These are phyloP conservation scores for Bidens hawaiensis DNA, from an alignment of 140 eudicot genomes.

Conservation along the genomic window DNA sequence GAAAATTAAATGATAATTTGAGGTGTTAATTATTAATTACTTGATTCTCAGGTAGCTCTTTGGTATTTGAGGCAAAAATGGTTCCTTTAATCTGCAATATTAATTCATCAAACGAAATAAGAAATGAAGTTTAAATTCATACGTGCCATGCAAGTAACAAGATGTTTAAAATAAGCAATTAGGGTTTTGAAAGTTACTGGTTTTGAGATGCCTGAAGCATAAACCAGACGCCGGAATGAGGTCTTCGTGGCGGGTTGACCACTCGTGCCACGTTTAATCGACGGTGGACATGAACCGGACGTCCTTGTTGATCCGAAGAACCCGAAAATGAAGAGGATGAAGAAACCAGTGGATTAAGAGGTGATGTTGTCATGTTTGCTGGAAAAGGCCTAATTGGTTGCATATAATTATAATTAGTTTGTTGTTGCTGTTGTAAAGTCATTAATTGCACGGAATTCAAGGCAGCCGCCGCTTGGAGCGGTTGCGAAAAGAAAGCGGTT, in stretches of 20 bases:
- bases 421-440: constrained; percentile 21
- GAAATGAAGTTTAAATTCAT: neutral
- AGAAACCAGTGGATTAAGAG: constrained; percentile 18
- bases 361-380: constrained; percentile 16
- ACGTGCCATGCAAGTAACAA: constrained; percentile 12
- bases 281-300: constrained; percentile 30
- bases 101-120: neutral
- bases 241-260: constrained; percentile 76
- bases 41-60: constrained; percentile 82
- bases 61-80: constrained; percentile 82
- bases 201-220: constrained; percentile 61
- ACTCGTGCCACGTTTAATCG: constrained; percentile 39
- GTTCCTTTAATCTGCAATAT: constrained; percentile 75
- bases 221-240: constrained; percentile 85
- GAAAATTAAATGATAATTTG: neutral
- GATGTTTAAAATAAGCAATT: neutral
- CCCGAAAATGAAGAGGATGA: constrained; percentile 30
- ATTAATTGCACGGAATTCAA: constrained; percentile 18
- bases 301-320: constrained; percentile 22
- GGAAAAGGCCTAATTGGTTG: constrained; percentile 34
- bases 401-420: constrained; percentile 24
- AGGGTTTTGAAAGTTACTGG: constrained; percentile 47
- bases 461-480: constrained; percentile 2
- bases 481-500: constrained; percentile 29
- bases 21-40: constrained; percentile 28